Base-by-base conservation (phyloP, 345 rosid species). In the Hibiscus mutabilis region DNA sequence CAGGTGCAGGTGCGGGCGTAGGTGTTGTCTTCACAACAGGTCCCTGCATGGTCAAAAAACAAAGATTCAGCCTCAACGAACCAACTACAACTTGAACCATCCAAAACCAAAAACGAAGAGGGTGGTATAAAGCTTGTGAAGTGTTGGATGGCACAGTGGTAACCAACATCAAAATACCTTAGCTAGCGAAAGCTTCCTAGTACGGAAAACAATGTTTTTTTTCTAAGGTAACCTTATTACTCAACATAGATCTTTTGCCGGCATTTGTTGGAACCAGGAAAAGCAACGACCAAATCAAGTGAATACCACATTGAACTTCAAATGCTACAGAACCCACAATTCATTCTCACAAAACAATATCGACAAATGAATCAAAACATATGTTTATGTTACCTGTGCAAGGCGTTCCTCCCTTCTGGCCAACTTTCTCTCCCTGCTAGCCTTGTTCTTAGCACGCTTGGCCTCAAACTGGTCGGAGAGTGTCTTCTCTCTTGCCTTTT, bases 401-500 rank as follows among this genome's bases (percentile, higher is more conserved):
- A 90, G 76, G 6, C 90, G 88, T 77, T 85, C 91, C 60, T 90
- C 93, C 46, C 91, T 82, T 79, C 91, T 79, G 14, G 91, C 96
- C 64, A 83, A 7, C 77, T 90, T 90, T 62, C 89, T 85, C 80
- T 88, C 96, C 79, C 89, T 79, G 79, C 88, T 85, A 4, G 88
- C 96, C 86, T 90, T 90, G 84, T 85, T 88, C 88, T 90, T 90
- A 1, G 79, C 82, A 44, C 87, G 84, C 80, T 88, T 87, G 37
- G 89, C 88, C 79, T 87, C 91, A 72, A 89, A 89, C 68, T 89
- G 92, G 46, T 86, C 89, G 66, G 88, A 67, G 3, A 90, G 77
- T 0, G 91, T 86, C 91, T 90, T 90, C 33, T 90, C 91, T 80
- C 89, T 88, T 0, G 86, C 86, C 80, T 90, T 85, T 71, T 90